phyloP scores from a whole-genome alignment of 2,329 filamentous ascomycete species.

The Sarocladium brachiariae region DNA sequence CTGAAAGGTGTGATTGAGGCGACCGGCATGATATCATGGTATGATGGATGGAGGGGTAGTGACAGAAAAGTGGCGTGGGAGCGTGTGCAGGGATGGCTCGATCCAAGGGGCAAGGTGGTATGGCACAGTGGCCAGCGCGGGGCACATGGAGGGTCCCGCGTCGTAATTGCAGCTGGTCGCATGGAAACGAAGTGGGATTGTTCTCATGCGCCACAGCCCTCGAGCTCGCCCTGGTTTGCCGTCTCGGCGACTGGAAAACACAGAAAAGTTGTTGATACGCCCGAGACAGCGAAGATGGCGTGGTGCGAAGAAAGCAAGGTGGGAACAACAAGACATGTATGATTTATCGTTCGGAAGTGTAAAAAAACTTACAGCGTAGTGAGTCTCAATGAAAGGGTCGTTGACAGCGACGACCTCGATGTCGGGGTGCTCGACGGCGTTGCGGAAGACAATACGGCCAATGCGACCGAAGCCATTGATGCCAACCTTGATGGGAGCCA shows the following conservation, averaged over 20 bases:
- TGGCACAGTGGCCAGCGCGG: slow-evolving; percentile 8
- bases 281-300: neutral
- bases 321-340: neutral
- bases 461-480: slow-evolving; percentile 99
- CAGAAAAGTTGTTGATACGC: neutral
- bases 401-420: slow-evolving; percentile 95
- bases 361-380: slow-evolving; percentile 81
- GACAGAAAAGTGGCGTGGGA: neutral
- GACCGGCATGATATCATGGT: slow-evolving; percentile 6
- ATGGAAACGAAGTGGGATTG: neutral
- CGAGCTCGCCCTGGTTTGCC: neutral
- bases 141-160: slow-evolving; percentile 4
- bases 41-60: slow-evolving; percentile 10
- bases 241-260: neutral
- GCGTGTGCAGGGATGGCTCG: neutral
- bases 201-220: neutral
- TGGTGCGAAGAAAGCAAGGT: neutral
- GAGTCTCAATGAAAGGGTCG: slow-evolving; percentile 97
- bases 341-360: neutral
- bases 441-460: slow-evolving; percentile 98
- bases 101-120: neutral
- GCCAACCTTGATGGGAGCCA: slow-evolving; percentile 66
- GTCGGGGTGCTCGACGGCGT: slow-evolving; percentile 82
- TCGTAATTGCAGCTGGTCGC: neutral
- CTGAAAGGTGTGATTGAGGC: neutral